Evolutionary conservation across 192 early-diverging fungal species (phyloP), one percentile per base, ranked within the genome.

Genomic region (Coemansia sp.): DNA sequence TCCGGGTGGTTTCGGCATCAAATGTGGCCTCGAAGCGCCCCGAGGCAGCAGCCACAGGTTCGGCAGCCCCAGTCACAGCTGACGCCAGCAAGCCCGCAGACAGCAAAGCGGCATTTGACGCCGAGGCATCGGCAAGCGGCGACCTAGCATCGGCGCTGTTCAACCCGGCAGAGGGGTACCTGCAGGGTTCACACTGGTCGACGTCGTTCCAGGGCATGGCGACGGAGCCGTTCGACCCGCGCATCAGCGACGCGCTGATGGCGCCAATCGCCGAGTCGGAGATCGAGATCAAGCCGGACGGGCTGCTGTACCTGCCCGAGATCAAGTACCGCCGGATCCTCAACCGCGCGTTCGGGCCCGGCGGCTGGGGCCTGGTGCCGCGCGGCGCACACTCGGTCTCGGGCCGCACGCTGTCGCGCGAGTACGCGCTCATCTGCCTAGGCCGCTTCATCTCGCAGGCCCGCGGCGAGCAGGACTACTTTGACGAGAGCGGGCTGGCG

Each of bases 311-410:
- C 62, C 81, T 97, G 16, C 95, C 95, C 33, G 97, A 97, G 77
- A 98, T 98, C 64, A 97, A 97, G 58, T 97, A 95, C 74, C 85
- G 96, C n/a, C 87, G 95, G 35, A 92, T 96, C 46, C 83, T 98
- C 35, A 96, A 96, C 80, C 85, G 83, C 44, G 91, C 95, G 6
- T 97, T 98, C 81, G 94, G 95, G 18, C 96, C 96, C 16, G 96
- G 91, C 62, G 90, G 88, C 64, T 92, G 90, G 88, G 89, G 87
- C 3, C 67, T 92, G n/a, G 89, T 92, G 16, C 94, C 94, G 9
- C 87, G 95, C 43, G 90, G 91, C 30, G 89, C 92, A 12, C 92
- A 95, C 71, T 92, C 92, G 2, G 82, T 94, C 22, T 84, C 80
- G 12, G 81, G 85, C 29, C 85, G 81, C 50, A 95, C 73, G 18